Evolutionary conservation across 441 rosid genomes (phyloP).

Genomic region (Mallotus repandus): DNA sequence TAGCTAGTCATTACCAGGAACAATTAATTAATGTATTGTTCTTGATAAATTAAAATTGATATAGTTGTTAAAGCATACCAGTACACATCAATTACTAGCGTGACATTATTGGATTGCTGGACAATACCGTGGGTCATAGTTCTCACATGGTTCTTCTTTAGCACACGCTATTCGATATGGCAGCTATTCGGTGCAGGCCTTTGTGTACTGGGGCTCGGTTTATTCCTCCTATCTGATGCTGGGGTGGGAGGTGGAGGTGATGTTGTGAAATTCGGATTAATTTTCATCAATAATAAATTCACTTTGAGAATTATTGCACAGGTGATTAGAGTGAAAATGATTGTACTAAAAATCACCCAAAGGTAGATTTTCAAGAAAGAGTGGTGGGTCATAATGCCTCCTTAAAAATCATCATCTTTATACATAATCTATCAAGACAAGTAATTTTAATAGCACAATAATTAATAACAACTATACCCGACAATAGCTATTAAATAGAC

Average conservation of each 20-base stretch:
- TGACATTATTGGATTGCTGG: constrained; percentile 59
- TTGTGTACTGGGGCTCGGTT: constrained; percentile 55
- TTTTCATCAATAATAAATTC: no score
- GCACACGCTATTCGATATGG: constrained; percentile 52
- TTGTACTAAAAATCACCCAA: no score
- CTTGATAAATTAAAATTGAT: neutral
- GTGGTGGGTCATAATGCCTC: no score
- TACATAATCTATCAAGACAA: no score
- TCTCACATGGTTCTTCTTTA: constrained; percentile 52
- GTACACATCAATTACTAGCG: constrained; percentile 66
- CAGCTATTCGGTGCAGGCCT: constrained; percentile 54
- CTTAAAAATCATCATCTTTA: no score
- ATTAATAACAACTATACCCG: no score
- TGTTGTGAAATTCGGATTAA: no score
- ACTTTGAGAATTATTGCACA: no score
- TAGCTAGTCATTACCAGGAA: neutral
- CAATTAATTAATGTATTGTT: neutral
- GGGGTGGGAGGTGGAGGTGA: constrained; percentile 63
- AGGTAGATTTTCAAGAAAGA: no score
- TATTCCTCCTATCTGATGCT: constrained; percentile 57
- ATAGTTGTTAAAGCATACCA: constrained; percentile 64
- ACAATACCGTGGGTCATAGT: constrained; percentile 53
- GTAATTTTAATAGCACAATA: no score
- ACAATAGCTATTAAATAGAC: no score
- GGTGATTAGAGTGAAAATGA: no score